These are phyloP conservation scores for Trichoderma orchidacearum DNA, from an alignment of 495 filamentous ascomycete genomes.

Conservation along the genomic window DNA sequence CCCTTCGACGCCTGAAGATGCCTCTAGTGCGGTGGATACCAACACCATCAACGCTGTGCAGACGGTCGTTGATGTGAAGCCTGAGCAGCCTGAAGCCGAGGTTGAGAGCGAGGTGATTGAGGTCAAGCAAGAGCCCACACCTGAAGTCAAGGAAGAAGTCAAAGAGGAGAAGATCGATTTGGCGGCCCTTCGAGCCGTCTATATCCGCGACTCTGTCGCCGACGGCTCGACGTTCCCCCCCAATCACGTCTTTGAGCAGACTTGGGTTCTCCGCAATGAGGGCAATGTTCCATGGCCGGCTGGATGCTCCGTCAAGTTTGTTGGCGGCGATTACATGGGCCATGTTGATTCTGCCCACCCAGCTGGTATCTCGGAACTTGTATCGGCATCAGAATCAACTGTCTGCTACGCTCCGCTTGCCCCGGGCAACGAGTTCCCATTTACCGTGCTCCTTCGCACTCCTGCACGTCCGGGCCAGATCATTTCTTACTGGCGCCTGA, in stretches of 20 bases:
- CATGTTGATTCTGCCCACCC: constrained; percentile 68
- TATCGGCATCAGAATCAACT: constrained; percentile 67
- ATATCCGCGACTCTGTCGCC: constrained; percentile 58
- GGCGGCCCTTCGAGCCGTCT: constrained; percentile 51
- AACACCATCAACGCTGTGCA: constrained; percentile 47
- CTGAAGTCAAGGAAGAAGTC: constrained; percentile 13
- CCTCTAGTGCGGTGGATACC: neutral
- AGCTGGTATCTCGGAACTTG: constrained; percentile 55
- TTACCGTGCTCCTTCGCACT: constrained; percentile 73
- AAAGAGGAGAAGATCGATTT: constrained; percentile 13
- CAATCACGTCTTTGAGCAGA: constrained; percentile 67
- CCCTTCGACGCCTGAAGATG: neutral
- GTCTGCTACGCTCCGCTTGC: constrained; percentile 52
- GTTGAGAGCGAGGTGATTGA: neutral
- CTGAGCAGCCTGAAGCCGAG: constrained; percentile 24
- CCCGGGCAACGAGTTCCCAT: constrained; percentile 60
- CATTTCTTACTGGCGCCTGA: constrained; percentile 95
- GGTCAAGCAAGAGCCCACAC: constrained; percentile 8
- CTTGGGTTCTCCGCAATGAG: constrained; percentile 82
- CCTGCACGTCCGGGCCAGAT: constrained; percentile 55
- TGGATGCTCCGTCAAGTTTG: constrained; percentile 80
- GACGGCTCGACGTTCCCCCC: constrained; percentile 64
- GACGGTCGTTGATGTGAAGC: constrained; percentile 60
- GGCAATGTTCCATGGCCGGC: constrained; percentile 70
- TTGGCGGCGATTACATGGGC: constrained; percentile 92